phyloP scores from a whole-genome alignment of 1,139 yeast species.

The Suhomyces wounanorum region DNA sequence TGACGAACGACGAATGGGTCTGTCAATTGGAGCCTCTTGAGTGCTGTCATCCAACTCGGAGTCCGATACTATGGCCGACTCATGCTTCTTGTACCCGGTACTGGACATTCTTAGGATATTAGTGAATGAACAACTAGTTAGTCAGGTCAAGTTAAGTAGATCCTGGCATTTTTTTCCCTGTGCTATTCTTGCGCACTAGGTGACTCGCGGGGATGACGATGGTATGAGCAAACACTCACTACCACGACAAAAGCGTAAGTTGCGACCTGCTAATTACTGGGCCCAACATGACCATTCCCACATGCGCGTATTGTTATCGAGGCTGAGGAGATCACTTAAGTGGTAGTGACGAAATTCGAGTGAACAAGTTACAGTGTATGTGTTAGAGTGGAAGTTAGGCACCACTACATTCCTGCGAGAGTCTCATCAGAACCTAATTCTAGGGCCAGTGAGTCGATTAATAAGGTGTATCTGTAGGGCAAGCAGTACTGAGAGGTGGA shows the following conservation, averaged over 20 bases:
- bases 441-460: no score
- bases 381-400: no score
- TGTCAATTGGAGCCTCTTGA: conserved; percentile 23
- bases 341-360: neutral
- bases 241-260: neutral
- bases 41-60: conserved; percentile 29
- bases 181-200: neutral
- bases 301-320: neutral
- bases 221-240: neutral
- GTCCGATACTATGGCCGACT: conserved; percentile 43
- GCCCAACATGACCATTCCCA: neutral
- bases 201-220: neutral
- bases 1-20: conserved; percentile 45
- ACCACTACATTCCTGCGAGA: no score
- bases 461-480: no score
- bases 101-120: conserved; percentile 15
- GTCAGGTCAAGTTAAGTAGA: neutral
- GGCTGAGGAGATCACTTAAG: neutral
- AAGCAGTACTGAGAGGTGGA: no score
- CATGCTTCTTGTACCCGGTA: conserved; percentile 24
- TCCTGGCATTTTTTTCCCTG: neutral
- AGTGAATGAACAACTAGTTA: neutral
- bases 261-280: neutral
- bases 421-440: no score
- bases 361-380: no score